phyloP scores from a whole-genome alignment of 176 grass and related monocot species.

The Chrysopogon serrulatus region DNA sequence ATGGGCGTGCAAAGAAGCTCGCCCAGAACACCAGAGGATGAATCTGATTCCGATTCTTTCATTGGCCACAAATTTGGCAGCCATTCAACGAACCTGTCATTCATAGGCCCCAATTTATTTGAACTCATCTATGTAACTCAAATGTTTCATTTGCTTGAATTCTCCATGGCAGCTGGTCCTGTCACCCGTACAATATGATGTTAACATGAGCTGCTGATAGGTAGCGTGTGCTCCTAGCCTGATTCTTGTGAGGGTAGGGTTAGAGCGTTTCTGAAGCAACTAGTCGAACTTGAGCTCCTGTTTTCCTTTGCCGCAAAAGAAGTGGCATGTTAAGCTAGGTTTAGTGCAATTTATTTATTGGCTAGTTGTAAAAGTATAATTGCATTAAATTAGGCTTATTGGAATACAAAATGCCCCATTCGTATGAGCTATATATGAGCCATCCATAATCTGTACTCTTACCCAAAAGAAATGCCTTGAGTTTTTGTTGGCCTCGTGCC shows the following conservation, averaged over 20 bases:
- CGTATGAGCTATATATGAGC: too few species aligned
- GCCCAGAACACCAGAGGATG: conserved; percentile 38
- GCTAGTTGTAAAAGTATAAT: neutral
- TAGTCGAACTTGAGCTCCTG: neutral
- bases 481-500: too few species aligned
- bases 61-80: neutral
- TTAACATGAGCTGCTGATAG: neutral
- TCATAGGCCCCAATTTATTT: conserved; percentile 18
- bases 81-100: conserved; percentile 4
- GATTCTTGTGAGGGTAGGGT: neutral
- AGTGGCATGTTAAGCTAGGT: neutral
- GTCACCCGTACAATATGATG: neutral
- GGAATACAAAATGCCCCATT: neutral
- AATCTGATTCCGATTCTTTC: conserved; percentile 19
- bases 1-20: conserved; percentile 87
- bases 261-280: neutral
- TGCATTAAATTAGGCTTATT: neutral
- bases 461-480: neutral
- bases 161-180: neutral
- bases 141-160: neutral
- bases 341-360: neutral
- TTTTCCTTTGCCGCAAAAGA: neutral
- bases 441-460: neutral
- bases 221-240: neutral
- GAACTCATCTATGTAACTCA: neutral